Base-by-base conservation (phyloP, 495 filamentous ascomycete genomes). In the Penicillium subrubescens region DNA sequence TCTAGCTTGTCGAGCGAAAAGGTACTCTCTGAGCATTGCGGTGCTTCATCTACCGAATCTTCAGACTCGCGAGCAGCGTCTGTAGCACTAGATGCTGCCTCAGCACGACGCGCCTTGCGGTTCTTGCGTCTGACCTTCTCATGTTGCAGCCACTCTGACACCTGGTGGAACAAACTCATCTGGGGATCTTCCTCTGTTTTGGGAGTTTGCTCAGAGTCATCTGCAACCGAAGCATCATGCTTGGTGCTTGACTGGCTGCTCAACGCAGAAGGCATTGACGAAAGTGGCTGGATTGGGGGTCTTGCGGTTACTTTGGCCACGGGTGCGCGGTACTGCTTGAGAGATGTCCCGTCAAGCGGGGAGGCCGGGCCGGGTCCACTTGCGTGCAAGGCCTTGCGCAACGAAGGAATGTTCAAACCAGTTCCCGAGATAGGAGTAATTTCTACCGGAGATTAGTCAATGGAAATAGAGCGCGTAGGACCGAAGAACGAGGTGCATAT, bases 61-160 rank as follows among this genome's bases (percentile, higher is more conserved):
- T 70, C 74, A 54, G 65, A 69, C 19, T 69, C 72, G 27, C 62
- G 61, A 35, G 66, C 44, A 39, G 66, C 66, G 17, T 73, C 76
- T 50, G 62, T 52, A 46, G 65, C 62, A 35, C 53, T 55, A 52
- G 43, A 48, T 62, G 60, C 55, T 8, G 76, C 79, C 11, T 79
- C 72, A 67, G 63, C 60, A 46, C 68, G 66, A 1, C 71, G 71
- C 31, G 67, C 69, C 62, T 83, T 85, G 57, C 81, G 81, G 21
- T 77, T 74, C 57, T 82, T 82, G 67, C 82, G 86, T 73, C 89
- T 92, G 31, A 79, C 72, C 74, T 90, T 91, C 73, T 96, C 92
- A 46, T 86, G 83, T 58, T 92, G 84, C 44, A 97, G 80, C 93
- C 93, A 97, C 61, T 89, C 87, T 23, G 83, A 80, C 25, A 97